Evolutionary conservation across 345 rosid species (phyloP), one percentile per base, ranked within the genome.

Genomic region (Leavenworthia alabamica): DNA sequence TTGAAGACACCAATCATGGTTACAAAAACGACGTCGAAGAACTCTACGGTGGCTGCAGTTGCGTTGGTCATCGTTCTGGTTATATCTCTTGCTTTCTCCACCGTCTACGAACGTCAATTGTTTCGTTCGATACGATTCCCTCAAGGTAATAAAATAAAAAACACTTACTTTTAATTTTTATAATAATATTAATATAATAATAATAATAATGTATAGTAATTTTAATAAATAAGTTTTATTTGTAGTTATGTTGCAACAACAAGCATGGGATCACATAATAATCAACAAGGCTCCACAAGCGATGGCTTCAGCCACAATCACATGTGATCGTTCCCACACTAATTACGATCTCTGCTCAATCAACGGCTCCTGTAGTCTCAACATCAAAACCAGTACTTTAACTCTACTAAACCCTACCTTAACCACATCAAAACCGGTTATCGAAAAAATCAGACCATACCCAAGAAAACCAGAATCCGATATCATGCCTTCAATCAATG

Each of bases 361-460:
- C 79, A 41, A 73, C 74, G 83, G 81, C n/a, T 69, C 81, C 0
- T 77, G 78, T 2, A 37, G 22, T 0, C 29, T 83, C 39, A 74
- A 85, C 60, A 78, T 75, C 6, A 56, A 7, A 9, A 51, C 60
- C 14, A 71, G 64, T 19, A 83, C 82, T 0, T 51, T 88, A 54
- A 71, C 61, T 50, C 35, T 62, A 2, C 2, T 46, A 44, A 74
- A 65, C 66, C 67, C 70, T 22, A 17, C 46, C 8, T 17, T 29
- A 4, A 32, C 68, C 11, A 54, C 36, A n/a, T 47, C 74, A n/a
- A 17, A 54, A 2, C 12, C 50, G 4, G 2, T 2, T 0, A 43
- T 59, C 8, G 60, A 76, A 8, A 81, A 63, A 23, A 83, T 80
- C 64, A 76, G 75, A 24, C 86, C 96, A 5, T 82, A 80, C 71